Evolutionary conservation across 2,329 filamentous ascomycete genomes (phyloP).

Genomic region (Aureobasidium subglaciale): DNA sequence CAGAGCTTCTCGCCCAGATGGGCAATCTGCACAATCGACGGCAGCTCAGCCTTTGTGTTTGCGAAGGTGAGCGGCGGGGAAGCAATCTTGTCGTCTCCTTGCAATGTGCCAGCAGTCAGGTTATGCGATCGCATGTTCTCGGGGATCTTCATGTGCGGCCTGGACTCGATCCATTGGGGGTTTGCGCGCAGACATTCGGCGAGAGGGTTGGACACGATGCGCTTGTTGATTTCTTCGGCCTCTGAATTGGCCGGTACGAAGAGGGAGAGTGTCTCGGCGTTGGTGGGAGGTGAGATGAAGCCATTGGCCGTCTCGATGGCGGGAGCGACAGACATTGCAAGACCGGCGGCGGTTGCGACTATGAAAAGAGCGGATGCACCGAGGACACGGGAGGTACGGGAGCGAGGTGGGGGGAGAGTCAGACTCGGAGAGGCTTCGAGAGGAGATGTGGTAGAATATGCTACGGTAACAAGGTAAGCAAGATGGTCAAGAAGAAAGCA

Average conservation of each 20-base stretch:
- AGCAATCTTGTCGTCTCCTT: slow-evolving; percentile 66
- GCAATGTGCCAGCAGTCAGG: slow-evolving; percentile 72
- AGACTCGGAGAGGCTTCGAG: not conserved
- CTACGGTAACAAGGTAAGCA: not conserved
- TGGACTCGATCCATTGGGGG: slow-evolving; percentile 62
- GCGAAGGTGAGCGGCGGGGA: slow-evolving; percentile 76
- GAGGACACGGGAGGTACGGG: slow-evolving; percentile 32
- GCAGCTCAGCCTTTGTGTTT: slow-evolving; percentile 44
- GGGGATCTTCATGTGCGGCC: slow-evolving; percentile 84
- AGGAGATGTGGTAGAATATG: not conserved
- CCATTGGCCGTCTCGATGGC: slow-evolving; percentile 43
- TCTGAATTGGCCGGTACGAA: slow-evolving; percentile 53
- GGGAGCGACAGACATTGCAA: slow-evolving; percentile 51
- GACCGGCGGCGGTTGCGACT: slow-evolving; percentile 46
- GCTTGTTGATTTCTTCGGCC: slow-evolving; percentile 55
- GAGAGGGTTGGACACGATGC: slow-evolving; percentile 71
- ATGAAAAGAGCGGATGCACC: slow-evolving; percentile 42
- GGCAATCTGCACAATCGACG: slow-evolving; percentile 54
- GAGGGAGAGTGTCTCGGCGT: slow-evolving; percentile 64
- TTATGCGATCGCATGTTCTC: slow-evolving; percentile 61
- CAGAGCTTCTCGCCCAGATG: slow-evolving; percentile 76
- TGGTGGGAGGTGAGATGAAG: slow-evolving; percentile 51
- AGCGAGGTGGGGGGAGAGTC: slow-evolving; percentile 11
- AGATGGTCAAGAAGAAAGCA: not conserved
- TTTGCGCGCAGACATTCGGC: slow-evolving; percentile 60